Base-by-base conservation (phyloP, 108 stramenopile genomes). In the Licmophora abbreviata region DNA sequence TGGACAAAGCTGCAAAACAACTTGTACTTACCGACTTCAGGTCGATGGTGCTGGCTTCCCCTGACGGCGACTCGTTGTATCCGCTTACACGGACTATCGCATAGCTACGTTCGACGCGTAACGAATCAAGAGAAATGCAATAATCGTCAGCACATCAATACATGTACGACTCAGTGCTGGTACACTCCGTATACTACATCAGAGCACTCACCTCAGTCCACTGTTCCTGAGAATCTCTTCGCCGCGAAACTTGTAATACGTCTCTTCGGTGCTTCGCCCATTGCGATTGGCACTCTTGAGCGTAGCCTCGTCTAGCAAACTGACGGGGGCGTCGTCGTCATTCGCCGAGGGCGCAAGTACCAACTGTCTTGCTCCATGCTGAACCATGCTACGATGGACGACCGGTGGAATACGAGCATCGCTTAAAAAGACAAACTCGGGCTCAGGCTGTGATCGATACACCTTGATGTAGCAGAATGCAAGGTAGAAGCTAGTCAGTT, bases 381-480 rank as follows among this genome's bases (percentile, higher is more conserved):
- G 65, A 0, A 90, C 78, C 79, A 83, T 85, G 9, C 71, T 70
- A 51, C 69, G 60, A 17, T 59, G 49, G 0, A 85, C 54, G 8
- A 69, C 63, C 17, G 81, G 77, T 4, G 88, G 88, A 34, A 90
- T 85, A 12, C 79, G 54, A n/a, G 81, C 76, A 60, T 90, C 88
- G 61, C 80, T 83, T 45, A 88, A 33, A 34, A 81, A 85, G 0
- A 90, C 58, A 57, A 90, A 85, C 44, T 90, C 88, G 29, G 88
- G 88, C 40, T 90, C 88, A 9, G 84, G 83, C 56, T 82, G 83
- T 28, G 51, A 29, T 38, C 83, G 59, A 35, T 83, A 89, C 1
- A 85, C 71, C 68, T 90, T 90, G 55, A 90, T 78, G 51, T 85
- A 85, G 45, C 68, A 65, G 14, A 90, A 55, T 2, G 88, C 81